Conservation (phyloP, 2,329 filamentous ascomycete genomes). For the Taxawa tesnikishii region DNA sequence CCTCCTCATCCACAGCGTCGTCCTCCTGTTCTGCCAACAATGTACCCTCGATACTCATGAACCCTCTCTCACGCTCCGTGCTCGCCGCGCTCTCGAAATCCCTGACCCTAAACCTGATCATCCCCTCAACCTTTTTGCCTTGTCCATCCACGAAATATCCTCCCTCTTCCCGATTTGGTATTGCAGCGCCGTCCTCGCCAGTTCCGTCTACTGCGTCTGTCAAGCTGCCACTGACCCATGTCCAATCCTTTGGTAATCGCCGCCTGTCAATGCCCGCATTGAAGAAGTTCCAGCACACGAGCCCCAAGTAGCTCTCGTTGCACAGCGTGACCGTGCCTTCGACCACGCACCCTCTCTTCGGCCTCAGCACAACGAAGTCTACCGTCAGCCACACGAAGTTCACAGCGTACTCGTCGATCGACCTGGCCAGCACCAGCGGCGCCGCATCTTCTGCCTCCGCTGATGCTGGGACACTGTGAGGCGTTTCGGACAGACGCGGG, state of each 20-base stretch:
- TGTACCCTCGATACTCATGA: slow-evolving; percentile 79
- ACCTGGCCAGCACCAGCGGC: slow-evolving; percentile 27
- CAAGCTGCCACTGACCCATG: slow-evolving; percentile 54
- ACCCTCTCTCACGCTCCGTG: slow-evolving; percentile 59
- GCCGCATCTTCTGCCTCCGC: slow-evolving; percentile 21
- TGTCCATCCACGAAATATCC: slow-evolving; percentile 66
- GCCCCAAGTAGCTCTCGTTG: slow-evolving; percentile 76
- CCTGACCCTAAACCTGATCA: slow-evolving; percentile 64
- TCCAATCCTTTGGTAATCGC: slow-evolving; percentile 67
- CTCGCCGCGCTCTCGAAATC: slow-evolving; percentile 63
- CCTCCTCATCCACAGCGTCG: slow-evolving; percentile 42
- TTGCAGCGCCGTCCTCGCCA: slow-evolving; percentile 16
- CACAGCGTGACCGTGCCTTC: slow-evolving; percentile 77
- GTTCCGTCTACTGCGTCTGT: slow-evolving; percentile 19
- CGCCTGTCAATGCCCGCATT: slow-evolving; percentile 74
- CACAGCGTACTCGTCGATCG: slow-evolving; percentile 70
- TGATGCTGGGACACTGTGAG: slow-evolving; percentile 22
- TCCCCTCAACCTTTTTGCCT: slow-evolving; percentile 58
- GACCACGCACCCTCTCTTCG: slow-evolving; percentile 58
- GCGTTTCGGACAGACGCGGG: slow-evolving; percentile 49
- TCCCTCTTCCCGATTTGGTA: slow-evolving; percentile 34
- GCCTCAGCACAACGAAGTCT: slow-evolving; percentile 74
- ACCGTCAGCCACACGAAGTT: slow-evolving; percentile 81
- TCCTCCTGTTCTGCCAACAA: slow-evolving; percentile 62
- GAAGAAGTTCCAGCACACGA: slow-evolving; percentile 85